Evolutionary conservation across 306 rosid genomes (phyloP).

Genomic region (Prunus fruticosa): DNA sequence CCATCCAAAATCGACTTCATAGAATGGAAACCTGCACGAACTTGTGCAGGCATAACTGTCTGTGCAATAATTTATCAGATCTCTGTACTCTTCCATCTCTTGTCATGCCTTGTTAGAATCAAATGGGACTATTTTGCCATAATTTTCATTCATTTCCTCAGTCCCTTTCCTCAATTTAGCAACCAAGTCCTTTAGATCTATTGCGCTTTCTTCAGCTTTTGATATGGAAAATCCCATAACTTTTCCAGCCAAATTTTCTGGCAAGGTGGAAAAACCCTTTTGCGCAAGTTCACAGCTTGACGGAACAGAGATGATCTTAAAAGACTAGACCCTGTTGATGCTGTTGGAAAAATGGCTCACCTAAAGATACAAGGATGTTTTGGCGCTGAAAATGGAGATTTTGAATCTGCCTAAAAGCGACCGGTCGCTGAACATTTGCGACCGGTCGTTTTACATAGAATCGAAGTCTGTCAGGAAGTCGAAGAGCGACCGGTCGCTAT

Average conservation of each 20-base stretch:
- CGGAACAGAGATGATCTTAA: constrained; percentile 19
- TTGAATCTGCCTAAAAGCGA: too few species aligned
- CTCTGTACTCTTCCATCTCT: not conserved
- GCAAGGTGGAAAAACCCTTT: constrained; percentile 16
- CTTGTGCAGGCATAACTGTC: constrained; percentile 12
- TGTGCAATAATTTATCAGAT: not conserved
- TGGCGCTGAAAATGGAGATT: too few species aligned
- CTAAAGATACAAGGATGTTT: too few species aligned
- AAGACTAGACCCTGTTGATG: not conserved
- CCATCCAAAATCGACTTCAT: constrained; percentile 31
- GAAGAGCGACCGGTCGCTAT: too few species aligned
- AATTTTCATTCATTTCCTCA: not conserved
- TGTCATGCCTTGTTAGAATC: not conserved
- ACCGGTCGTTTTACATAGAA: too few species aligned
- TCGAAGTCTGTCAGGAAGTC: too few species aligned
- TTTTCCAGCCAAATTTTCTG: constrained; percentile 23
- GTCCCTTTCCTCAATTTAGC: constrained; percentile 4
- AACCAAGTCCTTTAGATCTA: constrained; percentile 9
- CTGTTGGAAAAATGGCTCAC: too few species aligned
- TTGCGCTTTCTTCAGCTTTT: not conserved
- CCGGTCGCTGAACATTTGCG: too few species aligned
- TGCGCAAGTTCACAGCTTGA: constrained; percentile 32
- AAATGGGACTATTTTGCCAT: not conserved
- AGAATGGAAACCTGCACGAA: constrained; percentile 21
- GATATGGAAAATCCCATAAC: not conserved